phyloP scores from a whole-genome alignment of 2,329 filamentous ascomycete species.

The Biscogniauxia sp. region DNA sequence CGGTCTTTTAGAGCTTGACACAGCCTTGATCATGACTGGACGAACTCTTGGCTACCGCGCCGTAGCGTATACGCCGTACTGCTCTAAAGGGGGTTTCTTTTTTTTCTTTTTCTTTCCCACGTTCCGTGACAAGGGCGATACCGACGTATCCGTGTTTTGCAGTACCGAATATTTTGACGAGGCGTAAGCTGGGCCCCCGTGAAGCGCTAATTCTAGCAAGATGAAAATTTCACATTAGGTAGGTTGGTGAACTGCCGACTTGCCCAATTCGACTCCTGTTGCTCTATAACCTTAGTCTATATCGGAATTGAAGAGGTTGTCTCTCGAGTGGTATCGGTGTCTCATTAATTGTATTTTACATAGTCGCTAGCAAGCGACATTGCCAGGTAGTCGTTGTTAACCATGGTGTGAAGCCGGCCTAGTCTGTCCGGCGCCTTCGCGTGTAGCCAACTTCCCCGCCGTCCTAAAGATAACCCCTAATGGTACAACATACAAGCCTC shows the following conservation, averaged over 20 bases:
- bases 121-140: too few species aligned
- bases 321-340: conserved; percentile 20
- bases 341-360: conserved; percentile 30
- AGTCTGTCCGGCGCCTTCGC: conserved; percentile 5
- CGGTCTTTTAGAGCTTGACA: neutral
- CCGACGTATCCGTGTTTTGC: neutral
- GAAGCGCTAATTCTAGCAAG: too few species aligned
- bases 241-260: neutral
- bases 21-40: neutral
- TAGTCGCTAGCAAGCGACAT: conserved; percentile 5
- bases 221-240: too few species aligned
- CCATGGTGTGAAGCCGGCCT: conserved; percentile 12
- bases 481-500: conserved; percentile 14
- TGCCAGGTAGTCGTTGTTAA: conserved; percentile 5
- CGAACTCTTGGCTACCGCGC: neutral
- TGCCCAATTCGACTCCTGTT: neutral
- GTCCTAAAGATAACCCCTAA: conserved; percentile 3
- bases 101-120: too few species aligned
- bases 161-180: neutral
- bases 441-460: conserved; percentile 6
- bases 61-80: neutral
- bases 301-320: neutral
- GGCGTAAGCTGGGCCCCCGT: too few species aligned
- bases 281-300: neutral
- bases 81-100: too few species aligned